Evolutionary conservation across 306 rosid genomes (phyloP), one percentile per base, ranked within the genome.

Genomic region (Ochetophila trinervis): DNA sequence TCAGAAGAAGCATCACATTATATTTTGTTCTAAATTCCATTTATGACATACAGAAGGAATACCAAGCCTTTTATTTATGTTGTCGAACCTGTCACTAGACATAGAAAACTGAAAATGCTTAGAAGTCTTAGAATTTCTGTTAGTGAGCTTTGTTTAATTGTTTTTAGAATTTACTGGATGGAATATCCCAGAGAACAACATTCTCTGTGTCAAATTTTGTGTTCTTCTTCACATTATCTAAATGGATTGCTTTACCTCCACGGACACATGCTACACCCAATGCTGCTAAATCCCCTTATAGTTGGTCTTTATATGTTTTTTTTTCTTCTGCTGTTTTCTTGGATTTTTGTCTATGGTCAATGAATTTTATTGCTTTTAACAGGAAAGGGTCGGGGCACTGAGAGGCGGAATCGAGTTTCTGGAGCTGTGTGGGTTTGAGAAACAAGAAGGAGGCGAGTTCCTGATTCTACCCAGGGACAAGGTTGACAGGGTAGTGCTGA

Each of bases 361-460:
- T 4, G 32, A 27, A 27, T 27, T 27, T n/a, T 22, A 23, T 20
- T 60, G 67, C 57, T 63, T 68, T 52, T 60, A 50, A 76, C 91
- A 93, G 99, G 99, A 90, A n/a, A 78, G 99, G 72, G 96, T 93
- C 53, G 99, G 96, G 68, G 79, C 85, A 17, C 72, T 93, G 80
- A 78, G 51, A 34, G 99, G 99, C 45, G 91, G 99, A 21, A 64
- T 86, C 60, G 87, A 87, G 81, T 93, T 93, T 85, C 87, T 93
- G 58, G 94, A 87, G 83, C 79, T 93, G 74, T 90, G 99, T 1
- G 99, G 96, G 42, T 93, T 93, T 75, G 90, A 86, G 84, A 93
- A 80, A 81, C 73, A 79, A 3, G 89, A 87, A 64, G 96, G 84
- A 1, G 90, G 86, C 0, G 99, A 87, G 79, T 82, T 85, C 70